phyloP scores from a whole-genome alignment of 208 protist species.

The Crithidia bombi region DNA sequence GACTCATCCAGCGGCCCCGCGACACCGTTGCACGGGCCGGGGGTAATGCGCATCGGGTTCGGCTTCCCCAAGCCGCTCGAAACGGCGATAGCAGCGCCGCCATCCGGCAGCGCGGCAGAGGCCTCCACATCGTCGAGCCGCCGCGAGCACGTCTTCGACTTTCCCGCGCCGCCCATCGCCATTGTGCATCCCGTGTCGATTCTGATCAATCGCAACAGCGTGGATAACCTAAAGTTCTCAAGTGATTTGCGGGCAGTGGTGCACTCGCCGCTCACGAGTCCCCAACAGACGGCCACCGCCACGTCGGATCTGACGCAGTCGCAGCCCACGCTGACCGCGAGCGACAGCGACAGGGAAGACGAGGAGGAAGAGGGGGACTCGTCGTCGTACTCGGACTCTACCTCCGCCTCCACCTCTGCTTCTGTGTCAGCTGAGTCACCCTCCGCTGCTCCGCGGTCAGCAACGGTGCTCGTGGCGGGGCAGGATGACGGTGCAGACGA shows the following conservation, averaged over 20 bases:
- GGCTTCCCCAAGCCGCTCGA: constrained; percentile 3
- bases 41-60: constrained; percentile 13
- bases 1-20: constrained; percentile 2
- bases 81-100: background rate
- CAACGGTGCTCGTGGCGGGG: background rate
- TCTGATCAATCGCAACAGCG: constrained; percentile 27
- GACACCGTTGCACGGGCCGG: background rate
- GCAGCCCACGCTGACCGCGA: constrained; percentile 8
- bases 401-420: background rate
- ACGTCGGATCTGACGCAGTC: constrained; percentile 12
- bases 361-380: background rate
- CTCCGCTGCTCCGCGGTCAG: background rate
- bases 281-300: constrained; percentile 7
- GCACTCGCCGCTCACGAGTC: constrained; percentile 27
- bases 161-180: constrained; percentile 25
- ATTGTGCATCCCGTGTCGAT: constrained; percentile 36
- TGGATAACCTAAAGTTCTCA: constrained; percentile 4
- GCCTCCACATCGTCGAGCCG: background rate
- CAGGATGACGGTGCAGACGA: background rate
- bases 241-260: constrained; percentile 29
- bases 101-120: background rate
- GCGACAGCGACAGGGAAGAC: constrained; percentile 8
- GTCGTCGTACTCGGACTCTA: constrained; percentile 2
- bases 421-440: background rate
- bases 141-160: constrained; percentile 16